Conservation (phyloP, 164 flowering plant species). For the Nymphaea thermarum region DNA sequence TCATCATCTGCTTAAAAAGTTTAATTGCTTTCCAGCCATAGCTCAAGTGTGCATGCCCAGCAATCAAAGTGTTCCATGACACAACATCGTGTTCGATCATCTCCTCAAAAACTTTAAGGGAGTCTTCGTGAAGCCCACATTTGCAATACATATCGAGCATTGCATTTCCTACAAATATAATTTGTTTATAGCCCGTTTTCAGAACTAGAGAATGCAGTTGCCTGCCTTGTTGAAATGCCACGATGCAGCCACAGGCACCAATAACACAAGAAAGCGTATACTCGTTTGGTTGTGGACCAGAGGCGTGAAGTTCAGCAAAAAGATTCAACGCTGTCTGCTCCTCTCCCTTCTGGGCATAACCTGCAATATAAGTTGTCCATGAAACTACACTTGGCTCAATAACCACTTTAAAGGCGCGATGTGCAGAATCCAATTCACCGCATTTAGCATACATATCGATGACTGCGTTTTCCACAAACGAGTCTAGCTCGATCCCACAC, state of each 20-base stretch:
- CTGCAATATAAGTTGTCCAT: constrained; percentile 35
- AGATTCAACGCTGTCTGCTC: constrained; percentile 20
- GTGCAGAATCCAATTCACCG: constrained; percentile 17
- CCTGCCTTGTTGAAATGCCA: constrained; percentile 17
- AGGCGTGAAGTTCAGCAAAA: constrained; percentile 18
- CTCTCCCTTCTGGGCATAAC: constrained; percentile 21
- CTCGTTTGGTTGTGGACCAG: constrained; percentile 25
- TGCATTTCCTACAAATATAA: constrained; percentile 24
- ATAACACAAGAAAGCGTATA: constrained; percentile 24
- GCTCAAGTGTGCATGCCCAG: constrained; percentile 20
- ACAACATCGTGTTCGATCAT: constrained; percentile 21
- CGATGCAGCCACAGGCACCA: constrained; percentile 20
- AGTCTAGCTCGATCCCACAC: constrained; percentile 21
- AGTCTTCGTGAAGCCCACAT: constrained; percentile 16
- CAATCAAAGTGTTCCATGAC: constrained; percentile 27
- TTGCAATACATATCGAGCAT: constrained; percentile 28
- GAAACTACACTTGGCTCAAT: constrained; percentile 19
- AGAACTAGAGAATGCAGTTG: constrained; percentile 25
- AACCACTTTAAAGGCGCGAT: constrained; percentile 16
- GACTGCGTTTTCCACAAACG: constrained; percentile 22
- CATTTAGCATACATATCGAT: constrained; percentile 31
- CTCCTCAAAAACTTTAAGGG: constrained; percentile 18
- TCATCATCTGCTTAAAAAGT: constrained; percentile 16
- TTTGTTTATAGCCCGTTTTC: constrained; percentile 14
- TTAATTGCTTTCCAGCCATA: constrained; percentile 13